Evolutionary conservation across 164 flowering plant species (phyloP), one percentile per base, ranked within the genome.

Genomic region (Santalum album): DNA sequence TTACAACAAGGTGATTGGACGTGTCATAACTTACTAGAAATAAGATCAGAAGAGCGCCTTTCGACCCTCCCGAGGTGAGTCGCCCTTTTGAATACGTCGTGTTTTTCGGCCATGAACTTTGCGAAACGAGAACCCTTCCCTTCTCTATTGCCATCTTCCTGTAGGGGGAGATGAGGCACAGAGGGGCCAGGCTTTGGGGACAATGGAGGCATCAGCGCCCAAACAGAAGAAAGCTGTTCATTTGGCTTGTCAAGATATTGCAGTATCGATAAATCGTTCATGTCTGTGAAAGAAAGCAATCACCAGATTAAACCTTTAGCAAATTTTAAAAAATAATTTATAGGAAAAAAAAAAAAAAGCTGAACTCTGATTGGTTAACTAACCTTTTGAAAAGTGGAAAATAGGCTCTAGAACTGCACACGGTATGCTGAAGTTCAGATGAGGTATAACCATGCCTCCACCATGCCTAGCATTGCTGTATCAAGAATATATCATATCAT

Each of bases 351-450:
- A 29, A 29, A 29, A 29, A 29, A 29, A 29, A 29, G 6, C 34
- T 29, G 6, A 3, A 9, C 34, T 29, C 34, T 29, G 34, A 29
- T 29, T 4, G 34, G 34, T 3, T 4, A 29, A 29, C 4, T 4
- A 29, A 88, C 98, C 98, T 82, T 70, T 56, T 42, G 95, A 72
- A 68, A 86, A 91, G 51, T 75, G 69, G 72, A 84, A 81, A 61
- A 88, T 69, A 4, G 84, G 89, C 51, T 61, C 70, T 64, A 91
- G 62, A 56, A 83, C 81, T 48, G 83, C 82, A 72, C 76, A 78
- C 26, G 98, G 98, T 57, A 91, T 84, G 78, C 92, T 82, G 86
- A 91, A 91, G 75, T 90, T 87, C 72, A 87, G 69, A 70, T 90
- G 85, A 19, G 98, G 98, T 47, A 90, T 82, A 49, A 86, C 64